Evolutionary conservation across 371 early-diverging fungal species (phyloP).

Genomic region (Lichtheimia ramosa): DNA sequence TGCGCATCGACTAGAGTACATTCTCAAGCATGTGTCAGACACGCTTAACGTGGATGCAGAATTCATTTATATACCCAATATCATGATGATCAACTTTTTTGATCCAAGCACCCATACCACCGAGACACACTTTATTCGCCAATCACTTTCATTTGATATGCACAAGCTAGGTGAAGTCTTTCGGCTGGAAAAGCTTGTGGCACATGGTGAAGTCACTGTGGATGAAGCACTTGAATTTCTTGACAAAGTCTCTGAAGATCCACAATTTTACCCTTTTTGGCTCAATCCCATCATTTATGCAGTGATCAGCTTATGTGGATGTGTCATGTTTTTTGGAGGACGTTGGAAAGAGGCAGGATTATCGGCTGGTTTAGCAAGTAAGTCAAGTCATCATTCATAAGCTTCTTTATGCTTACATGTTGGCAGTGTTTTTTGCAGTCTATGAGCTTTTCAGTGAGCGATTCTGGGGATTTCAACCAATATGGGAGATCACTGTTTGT

Average conservation of each 20-base stretch:
- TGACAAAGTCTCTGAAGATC: conserved; percentile 39
- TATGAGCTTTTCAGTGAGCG: conserved; percentile 43
- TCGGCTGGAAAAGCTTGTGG: conserved; percentile 50
- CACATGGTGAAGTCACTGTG: conserved; percentile 52
- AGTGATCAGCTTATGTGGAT: conserved; percentile 48
- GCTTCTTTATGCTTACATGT: no score
- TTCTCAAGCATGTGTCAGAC: conserved; percentile 46
- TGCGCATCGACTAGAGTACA: conserved; percentile 60
- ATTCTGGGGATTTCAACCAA: conserved; percentile 43
- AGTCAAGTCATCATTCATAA: conserved; percentile 6
- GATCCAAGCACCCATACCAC: conserved; percentile 74
- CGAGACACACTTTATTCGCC: conserved; percentile 73
- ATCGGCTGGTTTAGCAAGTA: conserved; percentile 48
- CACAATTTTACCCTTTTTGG: conserved; percentile 52
- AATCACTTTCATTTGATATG: conserved; percentile 65
- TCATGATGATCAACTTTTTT: conserved; percentile 73
- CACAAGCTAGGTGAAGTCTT: conserved; percentile 61
- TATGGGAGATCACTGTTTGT: conserved; percentile 73
- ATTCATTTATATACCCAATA: conserved; percentile 67
- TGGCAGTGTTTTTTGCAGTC: conserved; percentile 38
- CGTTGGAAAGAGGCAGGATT: conserved; percentile 43
- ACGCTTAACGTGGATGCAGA: conserved; percentile 70
- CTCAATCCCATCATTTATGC: conserved; percentile 52
- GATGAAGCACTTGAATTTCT: conserved; percentile 57
- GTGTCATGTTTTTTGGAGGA: conserved; percentile 48